These are phyloP conservation scores for Boletellus emodensis DNA, from an alignment of 768 basidiomycete genomes.

Conservation along the genomic window DNA sequence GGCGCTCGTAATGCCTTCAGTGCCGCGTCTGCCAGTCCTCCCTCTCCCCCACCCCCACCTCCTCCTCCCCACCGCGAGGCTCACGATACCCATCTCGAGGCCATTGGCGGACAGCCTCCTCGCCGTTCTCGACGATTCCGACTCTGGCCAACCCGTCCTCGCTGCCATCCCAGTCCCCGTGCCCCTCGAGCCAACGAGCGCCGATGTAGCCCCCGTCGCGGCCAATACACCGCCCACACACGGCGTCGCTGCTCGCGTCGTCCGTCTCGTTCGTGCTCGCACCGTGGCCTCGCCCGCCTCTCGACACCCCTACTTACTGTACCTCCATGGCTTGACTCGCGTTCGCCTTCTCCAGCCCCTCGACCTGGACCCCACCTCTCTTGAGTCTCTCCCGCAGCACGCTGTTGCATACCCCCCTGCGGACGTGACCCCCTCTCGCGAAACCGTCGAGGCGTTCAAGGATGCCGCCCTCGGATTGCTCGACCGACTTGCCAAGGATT, in stretches of 20 bases:
- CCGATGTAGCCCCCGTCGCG: conserved; percentile 7
- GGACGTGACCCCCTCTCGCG: conserved; percentile 44
- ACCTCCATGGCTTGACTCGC: conserved; percentile 68
- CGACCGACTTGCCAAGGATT: conserved; percentile 53
- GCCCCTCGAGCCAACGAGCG: conserved; percentile 13
- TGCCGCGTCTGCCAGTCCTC: conserved; percentile 59
- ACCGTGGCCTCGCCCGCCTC: conserved; percentile 32
- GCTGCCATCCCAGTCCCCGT: conserved; percentile 57
- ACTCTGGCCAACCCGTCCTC: conserved; percentile 58
- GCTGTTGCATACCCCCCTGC: conserved; percentile 46
- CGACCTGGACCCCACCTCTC: conserved; percentile 24
- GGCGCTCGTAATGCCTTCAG: conserved; percentile 16
- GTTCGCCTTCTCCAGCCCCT: conserved; percentile 49
- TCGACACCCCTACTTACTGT: conserved; percentile 61
- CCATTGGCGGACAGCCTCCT: conserved; percentile 62
- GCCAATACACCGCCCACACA: conserved; percentile 39
- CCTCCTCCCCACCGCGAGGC: conserved; percentile 67
- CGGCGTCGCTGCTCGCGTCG: conserved; percentile 69
- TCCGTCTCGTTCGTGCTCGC: conserved; percentile 64
- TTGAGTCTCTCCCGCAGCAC: conserved; percentile 35
- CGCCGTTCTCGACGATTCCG: conserved; percentile 63
- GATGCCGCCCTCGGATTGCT: conserved; percentile 61
- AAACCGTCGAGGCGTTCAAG: conserved; percentile 65
- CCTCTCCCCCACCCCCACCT: conserved; percentile 67
- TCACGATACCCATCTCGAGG: conserved; percentile 63